These are phyloP conservation scores for Alternaria dauci DNA, from an alignment of 2,329 filamentous ascomycete species.

Conservation along the genomic window DNA sequence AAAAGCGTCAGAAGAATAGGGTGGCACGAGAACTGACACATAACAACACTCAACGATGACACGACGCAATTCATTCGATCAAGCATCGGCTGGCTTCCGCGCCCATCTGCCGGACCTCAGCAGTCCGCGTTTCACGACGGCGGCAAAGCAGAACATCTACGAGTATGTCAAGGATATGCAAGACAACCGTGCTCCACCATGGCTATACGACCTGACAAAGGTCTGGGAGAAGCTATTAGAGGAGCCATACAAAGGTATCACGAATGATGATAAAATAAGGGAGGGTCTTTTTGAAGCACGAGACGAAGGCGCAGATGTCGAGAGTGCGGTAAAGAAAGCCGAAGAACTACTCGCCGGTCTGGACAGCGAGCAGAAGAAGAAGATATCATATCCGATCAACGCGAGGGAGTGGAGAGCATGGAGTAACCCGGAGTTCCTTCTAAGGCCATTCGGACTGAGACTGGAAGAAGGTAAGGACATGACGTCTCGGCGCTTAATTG, in stretches of 20 bases:
- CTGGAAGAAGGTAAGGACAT: slow-evolving; percentile 65
- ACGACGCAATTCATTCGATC: slow-evolving; percentile 34
- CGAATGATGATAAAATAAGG: slow-evolving; percentile 69
- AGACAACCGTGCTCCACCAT: slow-evolving; percentile 67
- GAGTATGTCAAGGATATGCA: slow-evolving; percentile 70
- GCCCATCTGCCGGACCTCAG: slow-evolving; percentile 69
- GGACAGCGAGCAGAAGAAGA: slow-evolving; percentile 58
- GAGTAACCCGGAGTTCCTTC: slow-evolving; percentile 77
- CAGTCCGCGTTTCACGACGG: slow-evolving; percentile 68
- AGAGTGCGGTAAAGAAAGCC: slow-evolving; percentile 63
- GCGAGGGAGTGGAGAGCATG: slow-evolving; percentile 75
- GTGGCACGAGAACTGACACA: neutral
- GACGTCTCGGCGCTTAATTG: neutral
- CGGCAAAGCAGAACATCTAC: slow-evolving; percentile 69
- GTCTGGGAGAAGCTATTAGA: slow-evolving; percentile 52
- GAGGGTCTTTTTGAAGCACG: slow-evolving; percentile 65
- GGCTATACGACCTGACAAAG: slow-evolving; percentile 60
- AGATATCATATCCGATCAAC: slow-evolving; percentile 69
- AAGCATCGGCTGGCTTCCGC: slow-evolving; percentile 57
- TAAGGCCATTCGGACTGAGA: slow-evolving; percentile 73
- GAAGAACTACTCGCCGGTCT: slow-evolving; percentile 59
- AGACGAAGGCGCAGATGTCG: slow-evolving; percentile 70
- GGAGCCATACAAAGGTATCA: slow-evolving; percentile 76
- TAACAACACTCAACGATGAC: slow-evolving; percentile 17
- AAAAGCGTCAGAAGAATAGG: neutral